phyloP scores from a whole-genome alignment of 1,284 basidiomycete species.

The Ustilago trichophora region DNA sequence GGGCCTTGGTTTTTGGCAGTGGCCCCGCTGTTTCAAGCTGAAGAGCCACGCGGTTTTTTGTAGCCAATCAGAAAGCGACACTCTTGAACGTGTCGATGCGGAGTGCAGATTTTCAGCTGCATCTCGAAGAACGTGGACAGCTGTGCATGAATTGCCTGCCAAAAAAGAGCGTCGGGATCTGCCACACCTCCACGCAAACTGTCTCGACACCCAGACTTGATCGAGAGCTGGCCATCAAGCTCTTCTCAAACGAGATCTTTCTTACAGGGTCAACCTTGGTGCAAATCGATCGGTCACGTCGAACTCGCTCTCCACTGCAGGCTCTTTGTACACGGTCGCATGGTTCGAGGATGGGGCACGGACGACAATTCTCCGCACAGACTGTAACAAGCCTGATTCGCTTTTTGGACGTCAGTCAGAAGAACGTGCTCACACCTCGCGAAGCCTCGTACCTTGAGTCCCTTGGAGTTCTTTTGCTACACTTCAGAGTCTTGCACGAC shows the following conservation, averaged over 20 bases:
- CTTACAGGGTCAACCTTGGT: not conserved
- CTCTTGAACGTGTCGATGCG: constrained; percentile 21
- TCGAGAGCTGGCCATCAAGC: no score
- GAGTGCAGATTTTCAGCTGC: constrained; percentile 20
- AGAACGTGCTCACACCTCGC: constrained; percentile 2
- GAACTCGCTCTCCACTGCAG: no score
- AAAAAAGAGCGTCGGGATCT: constrained; percentile 6
- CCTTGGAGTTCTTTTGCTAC: no score
- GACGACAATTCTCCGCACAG: constrained; percentile 1
- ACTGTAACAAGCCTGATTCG: constrained; percentile 1
- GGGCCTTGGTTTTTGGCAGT: no score
- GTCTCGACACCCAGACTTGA: constrained; percentile 13
- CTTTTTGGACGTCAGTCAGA: not conserved
- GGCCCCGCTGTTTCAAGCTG: no score
- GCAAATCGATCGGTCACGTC: no score
- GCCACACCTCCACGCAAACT: not conserved
- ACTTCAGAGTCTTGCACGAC: no score
- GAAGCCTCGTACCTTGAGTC: not conserved
- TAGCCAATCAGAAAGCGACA: constrained; percentile 21
- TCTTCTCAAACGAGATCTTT: no score
- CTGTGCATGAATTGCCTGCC: constrained; percentile 20
- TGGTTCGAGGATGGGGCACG: not conserved
- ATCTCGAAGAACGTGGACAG: constrained; percentile 30
- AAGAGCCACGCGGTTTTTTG: no score
- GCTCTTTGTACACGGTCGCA: not conserved